Evolutionary conservation across 352 stramenopile species (phyloP).

Genomic region (Phytophthora colocasiae): DNA sequence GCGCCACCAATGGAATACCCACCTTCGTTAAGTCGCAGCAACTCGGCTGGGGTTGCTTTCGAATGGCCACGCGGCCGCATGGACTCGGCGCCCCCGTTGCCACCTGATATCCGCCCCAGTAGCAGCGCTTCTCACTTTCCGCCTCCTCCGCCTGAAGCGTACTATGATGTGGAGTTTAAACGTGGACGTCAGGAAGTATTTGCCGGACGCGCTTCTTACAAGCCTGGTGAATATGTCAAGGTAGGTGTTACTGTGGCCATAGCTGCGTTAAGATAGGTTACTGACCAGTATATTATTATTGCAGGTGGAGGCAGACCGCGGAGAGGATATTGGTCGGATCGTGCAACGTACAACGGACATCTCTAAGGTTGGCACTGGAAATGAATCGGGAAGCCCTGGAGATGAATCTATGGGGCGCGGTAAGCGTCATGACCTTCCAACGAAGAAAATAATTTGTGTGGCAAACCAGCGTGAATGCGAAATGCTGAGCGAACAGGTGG

Average conservation of each 20-base stretch:
- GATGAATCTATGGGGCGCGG: conserved; percentile 56
- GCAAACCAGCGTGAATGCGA: conserved; percentile 93
- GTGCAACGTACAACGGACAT: conserved; percentile 89
- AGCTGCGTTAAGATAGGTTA: neutral
- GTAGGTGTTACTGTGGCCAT: conserved; percentile 30
- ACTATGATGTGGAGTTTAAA: conserved; percentile 97
- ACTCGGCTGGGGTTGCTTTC: conserved; percentile 66
- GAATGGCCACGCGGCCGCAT: conserved; percentile 64
- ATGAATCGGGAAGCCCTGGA: conserved; percentile 34
- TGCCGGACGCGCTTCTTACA: conserved; percentile 84
- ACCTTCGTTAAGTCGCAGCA: conserved; percentile 60
- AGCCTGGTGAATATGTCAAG: conserved; percentile 96
- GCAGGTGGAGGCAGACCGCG: conserved; percentile 97
- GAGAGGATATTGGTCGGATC: conserved; percentile 96
- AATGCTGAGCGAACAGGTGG: conserved; percentile 89
- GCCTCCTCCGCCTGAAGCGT: conserved; percentile 73
- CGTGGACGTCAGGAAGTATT: conserved; percentile 92
- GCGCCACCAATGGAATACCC: conserved; percentile 59
- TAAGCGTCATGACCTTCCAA: conserved; percentile 75
- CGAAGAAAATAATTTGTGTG: conserved; percentile 94
- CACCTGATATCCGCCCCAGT: conserved; percentile 53
- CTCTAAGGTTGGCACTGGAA: conserved; percentile 66
- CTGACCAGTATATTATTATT: conserved; percentile 8
- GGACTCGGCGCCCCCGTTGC: conserved; percentile 61
- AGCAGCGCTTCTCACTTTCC: conserved; percentile 48